These are phyloP conservation scores for Favolaschia claudopus DNA, from an alignment of 768 basidiomycete species.

Conservation along the genomic window DNA sequence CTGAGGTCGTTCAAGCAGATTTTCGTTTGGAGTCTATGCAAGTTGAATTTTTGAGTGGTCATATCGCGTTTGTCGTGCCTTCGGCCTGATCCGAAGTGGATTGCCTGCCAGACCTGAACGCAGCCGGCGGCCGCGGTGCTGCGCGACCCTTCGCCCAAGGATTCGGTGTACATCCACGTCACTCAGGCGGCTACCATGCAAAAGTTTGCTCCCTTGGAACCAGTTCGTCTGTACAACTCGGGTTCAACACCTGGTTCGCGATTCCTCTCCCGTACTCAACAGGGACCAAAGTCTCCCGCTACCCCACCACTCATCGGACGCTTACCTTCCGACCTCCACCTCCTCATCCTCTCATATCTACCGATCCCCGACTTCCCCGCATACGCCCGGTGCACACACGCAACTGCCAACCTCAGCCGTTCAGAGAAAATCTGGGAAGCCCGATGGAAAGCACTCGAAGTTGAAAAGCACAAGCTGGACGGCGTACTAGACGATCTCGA, in stretches of 20 bases:
- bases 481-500: slow-evolving; percentile 69
- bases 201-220: slow-evolving; percentile 87
- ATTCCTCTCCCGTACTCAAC: slow-evolving; percentile 33
- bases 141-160: neutral
- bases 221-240: slow-evolving; percentile 60
- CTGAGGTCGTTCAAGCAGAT: too few relatives aligned
- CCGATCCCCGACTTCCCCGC: slow-evolving; percentile 83
- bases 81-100: too few relatives aligned
- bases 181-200: slow-evolving; percentile 59
- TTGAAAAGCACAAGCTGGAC: slow-evolving; percentile 52
- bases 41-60: too few relatives aligned
- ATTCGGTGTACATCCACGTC: neutral
- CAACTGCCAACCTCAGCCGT: slow-evolving; percentile 66
- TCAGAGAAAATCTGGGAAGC: slow-evolving; percentile 83
- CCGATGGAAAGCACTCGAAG: slow-evolving; percentile 69
- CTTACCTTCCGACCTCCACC: slow-evolving; percentile 80
- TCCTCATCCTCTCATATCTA: slow-evolving; percentile 74
- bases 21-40: too few relatives aligned
- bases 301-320: slow-evolving; percentile 66
- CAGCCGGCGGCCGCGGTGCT: neutral
- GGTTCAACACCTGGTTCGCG: slow-evolving; percentile 41
- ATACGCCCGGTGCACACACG: slow-evolving; percentile 72
- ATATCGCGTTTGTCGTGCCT: too few relatives aligned
- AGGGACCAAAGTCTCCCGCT: slow-evolving; percentile 27
- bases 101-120: too few relatives aligned